Percentiles rank a stretch among this genome's conserved stretches.
These are phyloP conservation scores for Mycena latifolia DNA, from an alignment of 768 basidiomycete species.

Conservation along the genomic window DNA sequence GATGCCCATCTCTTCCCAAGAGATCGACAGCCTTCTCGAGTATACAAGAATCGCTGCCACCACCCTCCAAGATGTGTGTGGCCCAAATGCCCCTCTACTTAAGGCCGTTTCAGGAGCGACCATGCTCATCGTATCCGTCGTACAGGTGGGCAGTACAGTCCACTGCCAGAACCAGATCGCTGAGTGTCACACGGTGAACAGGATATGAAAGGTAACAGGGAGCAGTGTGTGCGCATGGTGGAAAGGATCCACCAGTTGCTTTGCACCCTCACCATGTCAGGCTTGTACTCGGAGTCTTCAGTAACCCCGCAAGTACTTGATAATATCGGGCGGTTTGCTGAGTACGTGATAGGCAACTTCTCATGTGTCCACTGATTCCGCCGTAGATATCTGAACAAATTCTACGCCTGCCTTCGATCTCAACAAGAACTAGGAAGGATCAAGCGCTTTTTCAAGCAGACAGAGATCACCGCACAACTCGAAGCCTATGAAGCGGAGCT, in stretches of 20 bases:
- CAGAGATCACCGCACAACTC: conserved; percentile 1
- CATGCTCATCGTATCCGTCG: too few species aligned
- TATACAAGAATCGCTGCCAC: conserved; percentile 9
- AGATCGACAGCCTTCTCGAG: conserved; percentile 2
- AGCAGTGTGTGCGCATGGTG: background rate
- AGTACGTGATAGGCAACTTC: background rate
- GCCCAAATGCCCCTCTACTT: too few species aligned
- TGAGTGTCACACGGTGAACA: background rate
- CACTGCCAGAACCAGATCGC: too few species aligned
- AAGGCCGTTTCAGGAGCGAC: too few species aligned
- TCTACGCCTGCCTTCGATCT: conserved; percentile 3
- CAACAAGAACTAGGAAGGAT: conserved; percentile 9
- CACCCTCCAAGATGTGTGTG: background rate
- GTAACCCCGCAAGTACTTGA: background rate
- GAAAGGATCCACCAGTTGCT: background rate
- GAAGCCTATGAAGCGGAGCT: background rate
- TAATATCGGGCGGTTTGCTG: background rate
- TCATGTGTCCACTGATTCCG: too few species aligned
- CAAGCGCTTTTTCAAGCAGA: conserved; percentile 5
- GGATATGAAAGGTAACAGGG: background rate
- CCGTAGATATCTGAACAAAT: background rate
- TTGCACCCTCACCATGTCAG: background rate
- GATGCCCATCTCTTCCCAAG: background rate
- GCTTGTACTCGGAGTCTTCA: background rate
- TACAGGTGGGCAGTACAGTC: too few species aligned